phyloP scores from a whole-genome alignment of 768 basidiomycete species.

The Saitozyma podzolica region DNA sequence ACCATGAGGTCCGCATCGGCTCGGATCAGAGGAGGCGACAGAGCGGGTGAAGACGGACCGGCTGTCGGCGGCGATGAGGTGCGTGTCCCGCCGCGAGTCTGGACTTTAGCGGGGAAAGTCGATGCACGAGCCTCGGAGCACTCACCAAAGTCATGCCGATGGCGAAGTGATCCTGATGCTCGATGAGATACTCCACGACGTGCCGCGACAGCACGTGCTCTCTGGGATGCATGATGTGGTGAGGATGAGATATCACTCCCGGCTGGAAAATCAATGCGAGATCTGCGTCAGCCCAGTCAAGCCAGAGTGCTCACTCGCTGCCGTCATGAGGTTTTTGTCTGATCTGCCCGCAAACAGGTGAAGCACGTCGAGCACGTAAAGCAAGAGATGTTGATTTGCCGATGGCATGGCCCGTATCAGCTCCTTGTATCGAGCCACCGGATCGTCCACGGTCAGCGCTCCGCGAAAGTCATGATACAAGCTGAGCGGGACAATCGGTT shows the following conservation, averaged over 20 bases:
- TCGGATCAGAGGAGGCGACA: slow-evolving; percentile 19
- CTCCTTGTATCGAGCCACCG: slow-evolving; percentile 67
- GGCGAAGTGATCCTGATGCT: slow-evolving; percentile 95
- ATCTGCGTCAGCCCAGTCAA: slow-evolving; percentile 58
- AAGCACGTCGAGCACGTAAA: slow-evolving; percentile 93
- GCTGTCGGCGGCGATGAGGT: slow-evolving; percentile 10
- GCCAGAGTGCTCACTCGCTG: slow-evolving; percentile 67
- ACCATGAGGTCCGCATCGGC: slow-evolving; percentile 49
- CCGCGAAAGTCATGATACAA: slow-evolving; percentile 67
- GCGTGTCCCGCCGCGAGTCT: slow-evolving; percentile 1
- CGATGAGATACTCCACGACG: slow-evolving; percentile 92
- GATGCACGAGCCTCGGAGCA: background rate
- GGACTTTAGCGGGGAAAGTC: background rate
- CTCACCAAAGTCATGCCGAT: slow-evolving; percentile 58
- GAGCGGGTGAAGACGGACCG: slow-evolving; percentile 2
- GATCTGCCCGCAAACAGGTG: slow-evolving; percentile 90
- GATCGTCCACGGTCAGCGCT: slow-evolving; percentile 14
- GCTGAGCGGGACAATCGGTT: slow-evolving; percentile 88
- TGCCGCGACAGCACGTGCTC: slow-evolving; percentile 85
- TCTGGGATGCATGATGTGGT: slow-evolving; percentile 78
- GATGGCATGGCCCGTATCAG: slow-evolving; percentile 82
- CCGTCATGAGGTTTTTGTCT: slow-evolving; percentile 93
- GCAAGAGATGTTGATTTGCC: slow-evolving; percentile 89
- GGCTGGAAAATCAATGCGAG: slow-evolving; percentile 97
- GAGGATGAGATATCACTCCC: slow-evolving; percentile 83